phyloP scores from a whole-genome alignment of 2,329 filamentous ascomycete genomes.

The Claviceps africana region DNA sequence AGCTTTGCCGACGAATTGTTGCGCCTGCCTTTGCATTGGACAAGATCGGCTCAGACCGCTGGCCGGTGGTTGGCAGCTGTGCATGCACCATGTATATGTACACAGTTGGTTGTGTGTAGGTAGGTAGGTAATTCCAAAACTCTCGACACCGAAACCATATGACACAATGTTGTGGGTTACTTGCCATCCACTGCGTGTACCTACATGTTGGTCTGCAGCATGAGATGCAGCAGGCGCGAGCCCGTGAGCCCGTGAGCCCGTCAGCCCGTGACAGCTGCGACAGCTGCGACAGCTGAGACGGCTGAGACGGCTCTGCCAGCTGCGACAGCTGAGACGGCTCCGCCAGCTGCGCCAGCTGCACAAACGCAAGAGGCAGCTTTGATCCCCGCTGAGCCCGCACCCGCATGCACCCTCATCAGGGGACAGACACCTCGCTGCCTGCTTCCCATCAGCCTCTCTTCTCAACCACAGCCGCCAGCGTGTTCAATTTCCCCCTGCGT shows the following conservation, averaged over 20 bases:
- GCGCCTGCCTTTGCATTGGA: background rate
- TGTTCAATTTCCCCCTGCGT: background rate
- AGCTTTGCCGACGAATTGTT: background rate
- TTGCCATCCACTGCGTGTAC: background rate
- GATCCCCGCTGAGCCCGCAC: too few relatives aligned
- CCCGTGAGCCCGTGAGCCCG: too few relatives aligned
- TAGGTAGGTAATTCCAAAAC: background rate
- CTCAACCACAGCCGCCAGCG: background rate
- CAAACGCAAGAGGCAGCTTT: background rate
- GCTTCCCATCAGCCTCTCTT: background rate
- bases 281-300: background rate
- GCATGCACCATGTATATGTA: too few relatives aligned
- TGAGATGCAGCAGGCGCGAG: too few relatives aligned
- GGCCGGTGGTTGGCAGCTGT: background rate
- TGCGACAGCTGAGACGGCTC: too few relatives aligned
- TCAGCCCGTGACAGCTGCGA: too few relatives aligned
- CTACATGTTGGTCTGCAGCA: too few relatives aligned
- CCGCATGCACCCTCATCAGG: too few relatives aligned
- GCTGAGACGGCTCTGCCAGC: too few relatives aligned
- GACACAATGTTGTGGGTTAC: background rate
- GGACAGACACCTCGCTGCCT: background rate
- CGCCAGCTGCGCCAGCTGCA: background rate
- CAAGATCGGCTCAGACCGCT: background rate
- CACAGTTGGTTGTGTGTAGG: background rate
- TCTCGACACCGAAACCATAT: background rate